Evolutionary conservation across 805 yeast species (phyloP).

Genomic region (Yamadazyma olivae): DNA sequence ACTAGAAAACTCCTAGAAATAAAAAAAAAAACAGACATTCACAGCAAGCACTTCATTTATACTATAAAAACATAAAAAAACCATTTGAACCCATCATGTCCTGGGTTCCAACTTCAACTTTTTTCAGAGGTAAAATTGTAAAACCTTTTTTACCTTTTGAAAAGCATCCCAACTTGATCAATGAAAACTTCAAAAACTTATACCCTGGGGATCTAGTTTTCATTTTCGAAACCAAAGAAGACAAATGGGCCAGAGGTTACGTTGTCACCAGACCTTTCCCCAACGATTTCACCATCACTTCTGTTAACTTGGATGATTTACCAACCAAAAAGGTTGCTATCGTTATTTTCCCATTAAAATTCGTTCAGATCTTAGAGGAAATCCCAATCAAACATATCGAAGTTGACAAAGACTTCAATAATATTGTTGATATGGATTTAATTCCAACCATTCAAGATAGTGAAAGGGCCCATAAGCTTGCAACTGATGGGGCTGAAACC

Average conservation of each 20-base stretch:
- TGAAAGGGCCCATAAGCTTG: constrained; percentile 22
- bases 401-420: constrained; percentile 26
- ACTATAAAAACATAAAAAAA: too few relatives aligned
- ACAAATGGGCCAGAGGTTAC: constrained; percentile 81
- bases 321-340: constrained; percentile 54
- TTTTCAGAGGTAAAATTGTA: constrained; percentile 35
- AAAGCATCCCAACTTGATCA: constrained; percentile 36
- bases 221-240: constrained; percentile 60
- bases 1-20: too few relatives aligned
- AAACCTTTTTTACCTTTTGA: constrained; percentile 41
- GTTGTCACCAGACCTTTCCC: constrained; percentile 67
- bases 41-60: too few relatives aligned
- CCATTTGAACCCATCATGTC: too few relatives aligned
- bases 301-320: constrained; percentile 57
- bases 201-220: constrained; percentile 78
- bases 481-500: constrained; percentile 16
- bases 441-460: constrained; percentile 34
- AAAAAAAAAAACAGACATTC: too few relatives aligned
- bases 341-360: constrained; percentile 60
- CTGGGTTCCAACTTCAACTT: constrained; percentile 37
- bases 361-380: constrained; percentile 44
- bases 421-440: constrained; percentile 17
- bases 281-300: constrained; percentile 60
- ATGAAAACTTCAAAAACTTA: constrained; percentile 46
- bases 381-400: constrained; percentile 33